These are phyloP conservation scores for Saturnispora serradocipensis DNA, from an alignment of 805 yeast species.

Conservation along the genomic window DNA sequence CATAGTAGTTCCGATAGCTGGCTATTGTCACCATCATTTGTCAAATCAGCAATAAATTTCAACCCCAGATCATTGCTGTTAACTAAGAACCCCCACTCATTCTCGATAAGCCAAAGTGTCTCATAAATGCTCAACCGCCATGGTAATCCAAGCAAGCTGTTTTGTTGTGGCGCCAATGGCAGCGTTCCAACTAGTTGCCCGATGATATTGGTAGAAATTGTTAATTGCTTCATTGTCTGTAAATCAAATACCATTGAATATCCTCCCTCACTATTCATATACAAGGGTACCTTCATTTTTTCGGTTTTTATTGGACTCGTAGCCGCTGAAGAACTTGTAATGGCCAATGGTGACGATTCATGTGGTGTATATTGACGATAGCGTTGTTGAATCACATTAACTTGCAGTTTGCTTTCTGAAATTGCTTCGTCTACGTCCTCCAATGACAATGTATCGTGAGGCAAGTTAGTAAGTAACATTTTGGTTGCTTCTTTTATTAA, in stretches of 20 bases:
- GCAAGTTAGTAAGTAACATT: not conserved
- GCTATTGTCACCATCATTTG: not conserved
- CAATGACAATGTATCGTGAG: not conserved
- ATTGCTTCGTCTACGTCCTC: not conserved
- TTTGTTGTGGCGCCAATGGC: conserved; percentile 90
- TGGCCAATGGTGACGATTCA: conserved; percentile 10
- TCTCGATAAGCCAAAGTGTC: conserved; percentile 49
- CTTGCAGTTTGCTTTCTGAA: not conserved
- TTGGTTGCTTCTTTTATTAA: not conserved
- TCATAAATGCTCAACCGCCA: conserved; percentile 68
- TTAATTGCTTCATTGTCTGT: conserved; percentile 41
- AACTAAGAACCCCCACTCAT: conserved; percentile 12
- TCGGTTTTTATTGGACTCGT: not conserved
- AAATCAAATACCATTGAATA: conserved; percentile 44
- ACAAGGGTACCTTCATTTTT: not conserved
- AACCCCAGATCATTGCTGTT: conserved; percentile 5
- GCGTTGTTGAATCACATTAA: not conserved
- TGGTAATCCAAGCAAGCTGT: conserved; percentile 79
- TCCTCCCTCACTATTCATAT: conserved; percentile 5
- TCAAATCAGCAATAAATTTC: conserved; percentile 1
- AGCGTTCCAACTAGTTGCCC: conserved; percentile 81
- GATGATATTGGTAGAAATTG: conserved; percentile 50
- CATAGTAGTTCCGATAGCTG: not conserved
- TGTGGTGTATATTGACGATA: conserved; percentile 7
- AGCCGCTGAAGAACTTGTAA: not conserved